Base-by-base conservation (phyloP, 2,329 filamentous ascomycete genomes). In the Phoma sp. region DNA sequence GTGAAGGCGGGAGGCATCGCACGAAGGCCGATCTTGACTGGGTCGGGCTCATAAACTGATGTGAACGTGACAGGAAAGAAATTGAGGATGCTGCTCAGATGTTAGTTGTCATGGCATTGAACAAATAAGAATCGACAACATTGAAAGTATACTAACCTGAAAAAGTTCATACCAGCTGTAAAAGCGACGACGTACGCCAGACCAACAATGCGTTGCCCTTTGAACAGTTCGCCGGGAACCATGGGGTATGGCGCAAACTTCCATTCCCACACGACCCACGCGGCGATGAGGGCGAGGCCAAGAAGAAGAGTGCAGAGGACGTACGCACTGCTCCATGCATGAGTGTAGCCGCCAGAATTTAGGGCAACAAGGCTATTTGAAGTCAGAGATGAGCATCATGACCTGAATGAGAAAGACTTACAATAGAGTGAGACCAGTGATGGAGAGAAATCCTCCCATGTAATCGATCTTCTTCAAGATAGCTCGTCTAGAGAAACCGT, bases 181-280 rank as follows among this genome's bases (percentile, higher is more conserved):
- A 73, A 74, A 18, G 70, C 68, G n/a, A 74, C 61, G 15, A 68
- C 59, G 38, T 68, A 72, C 15, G 67, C 67, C 14, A 73, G 61
- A 7, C 54, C 66, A 15, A 74, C 66, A 26, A 72, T 70, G 15
- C 70, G 64, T 42, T 72, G 69, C 21, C 65, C 67, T 28, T 60
- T 62, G 61, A 71, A 72, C n/a, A 74, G 61, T 30, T 73, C 70
- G 7, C 64, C 56, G 3, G 76, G 76, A 14, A 78, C 65, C 71
- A 78, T 77, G 5, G 75, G 76, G 30, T 74, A 64, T 26, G 61
- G 60, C 11, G 76, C 75, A 32, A 72, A 70, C 38, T 74, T 74
- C 63, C 62, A 69, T 48, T 78, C 75, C 60, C 68, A 77, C 6
- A 74, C 48, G 7, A 74, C 43, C 61, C 73, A 77, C 2, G 53